Conservation (phyloP, 2,329 filamentous ascomycete species). For the Pseudogymnoascus sp. region DNA sequence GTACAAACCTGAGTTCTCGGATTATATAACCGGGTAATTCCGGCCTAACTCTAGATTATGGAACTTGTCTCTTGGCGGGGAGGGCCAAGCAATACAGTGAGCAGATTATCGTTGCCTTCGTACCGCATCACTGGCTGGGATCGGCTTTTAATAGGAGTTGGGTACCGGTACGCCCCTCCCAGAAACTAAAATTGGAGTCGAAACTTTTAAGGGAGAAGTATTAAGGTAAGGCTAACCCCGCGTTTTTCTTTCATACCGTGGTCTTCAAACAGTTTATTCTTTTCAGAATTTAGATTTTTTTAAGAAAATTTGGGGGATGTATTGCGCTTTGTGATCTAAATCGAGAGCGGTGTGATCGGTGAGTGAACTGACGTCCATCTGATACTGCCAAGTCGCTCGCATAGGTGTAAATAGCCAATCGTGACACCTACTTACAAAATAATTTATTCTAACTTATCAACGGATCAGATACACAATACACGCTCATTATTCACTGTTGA, state of each 20-base stretch:
- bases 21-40: not conserved
- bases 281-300: not conserved
- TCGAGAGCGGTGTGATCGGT: not conserved
- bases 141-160: not conserved
- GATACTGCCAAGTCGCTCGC: not conserved
- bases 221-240: slow-evolving; percentile 1
- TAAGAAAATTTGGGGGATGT: not conserved
- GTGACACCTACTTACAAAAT: not conserved
- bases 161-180: not conserved
- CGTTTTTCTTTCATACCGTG: not conserved
- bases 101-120: not conserved
- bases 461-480: not conserved
- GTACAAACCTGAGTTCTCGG: not conserved
- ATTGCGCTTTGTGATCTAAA: not conserved
- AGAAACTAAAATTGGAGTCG: not conserved
- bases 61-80: not conserved
- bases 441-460: not conserved
- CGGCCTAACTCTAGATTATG: not conserved
- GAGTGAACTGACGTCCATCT: not conserved
- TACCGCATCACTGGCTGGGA: not conserved
- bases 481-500: not conserved
- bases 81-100: not conserved
- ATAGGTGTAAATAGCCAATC: not conserved
- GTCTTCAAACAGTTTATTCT: not conserved
- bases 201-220: not conserved